A percentile compares a stretch with the other conserved stretches of the same genome.
These are phyloP conservation scores for Venturiaceae sp. DNA, from an alignment of 2,329 filamentous ascomycete genomes.

Conservation along the genomic window DNA sequence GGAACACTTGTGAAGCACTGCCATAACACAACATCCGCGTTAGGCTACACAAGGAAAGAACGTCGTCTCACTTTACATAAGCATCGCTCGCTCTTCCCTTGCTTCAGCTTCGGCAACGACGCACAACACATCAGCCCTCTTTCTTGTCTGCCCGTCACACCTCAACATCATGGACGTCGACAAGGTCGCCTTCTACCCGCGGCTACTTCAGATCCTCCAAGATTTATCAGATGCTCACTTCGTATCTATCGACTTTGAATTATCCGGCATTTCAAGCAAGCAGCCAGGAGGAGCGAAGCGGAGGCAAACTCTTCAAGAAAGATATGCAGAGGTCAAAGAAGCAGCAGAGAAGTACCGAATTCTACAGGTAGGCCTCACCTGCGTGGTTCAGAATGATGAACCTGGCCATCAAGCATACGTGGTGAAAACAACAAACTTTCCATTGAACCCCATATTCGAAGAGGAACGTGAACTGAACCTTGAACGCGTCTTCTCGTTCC, in stretches of 20 bases:
- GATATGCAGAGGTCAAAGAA: slow-evolving; percentile 50
- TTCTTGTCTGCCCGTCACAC: background rate
- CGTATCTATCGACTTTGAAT: slow-evolving; percentile 56
- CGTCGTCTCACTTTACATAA: background rate
- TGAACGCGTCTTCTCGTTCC: slow-evolving; percentile 50
- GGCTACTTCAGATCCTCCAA: slow-evolving; percentile 46
- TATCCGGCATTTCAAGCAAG: slow-evolving; percentile 50
- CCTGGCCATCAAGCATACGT: slow-evolving; percentile 43
- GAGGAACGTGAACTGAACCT: slow-evolving; percentile 41
- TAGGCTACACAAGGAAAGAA: background rate
- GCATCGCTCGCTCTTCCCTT: background rate
- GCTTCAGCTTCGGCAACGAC: background rate
- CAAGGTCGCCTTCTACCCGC: slow-evolving; percentile 35
- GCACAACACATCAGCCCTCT: background rate
- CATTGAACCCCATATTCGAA: slow-evolving; percentile 46
- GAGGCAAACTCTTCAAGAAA: slow-evolving; percentile 44
- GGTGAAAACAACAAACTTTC: slow-evolving; percentile 55
- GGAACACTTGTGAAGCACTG: background rate
- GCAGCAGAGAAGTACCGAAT: slow-evolving; percentile 55
- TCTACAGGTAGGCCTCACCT: slow-evolving; percentile 57
- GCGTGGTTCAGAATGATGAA: slow-evolving; percentile 45
- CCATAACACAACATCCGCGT: background rate
- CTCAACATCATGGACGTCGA: slow-evolving; percentile 45
- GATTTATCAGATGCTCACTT: slow-evolving; percentile 51
- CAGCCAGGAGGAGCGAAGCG: slow-evolving; percentile 24